These are phyloP conservation scores for Paraconiothyrium brasiliense DNA, from an alignment of 2,329 filamentous ascomycete species.

Conservation along the genomic window DNA sequence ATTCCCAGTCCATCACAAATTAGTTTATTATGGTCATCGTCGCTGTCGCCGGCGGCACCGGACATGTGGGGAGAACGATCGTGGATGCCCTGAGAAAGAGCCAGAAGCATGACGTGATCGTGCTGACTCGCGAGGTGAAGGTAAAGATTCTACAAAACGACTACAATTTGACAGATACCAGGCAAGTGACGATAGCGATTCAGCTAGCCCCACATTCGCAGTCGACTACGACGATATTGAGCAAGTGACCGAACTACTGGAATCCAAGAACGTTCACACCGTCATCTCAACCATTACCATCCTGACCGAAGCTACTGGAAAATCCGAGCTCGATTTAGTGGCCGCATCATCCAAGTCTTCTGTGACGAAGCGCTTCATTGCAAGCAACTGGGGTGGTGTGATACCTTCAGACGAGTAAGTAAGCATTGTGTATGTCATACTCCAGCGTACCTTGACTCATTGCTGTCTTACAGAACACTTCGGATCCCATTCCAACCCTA, in stretches of 20 bases:
- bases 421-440: background rate
- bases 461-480: background rate
- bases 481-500: background rate
- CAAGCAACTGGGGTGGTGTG: slow-evolving; percentile 26
- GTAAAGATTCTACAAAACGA: background rate
- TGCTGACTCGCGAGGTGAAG: slow-evolving; percentile 18
- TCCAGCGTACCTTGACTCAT: background rate
- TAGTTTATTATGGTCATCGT: slow-evolving; percentile 11
- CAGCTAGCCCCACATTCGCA: slow-evolving; percentile 11
- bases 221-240: slow-evolving; percentile 22
- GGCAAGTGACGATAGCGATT: slow-evolving; percentile 10
- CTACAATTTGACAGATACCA: slow-evolving; percentile 9
- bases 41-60: slow-evolving; percentile 32
- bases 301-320: slow-evolving; percentile 33
- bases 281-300: slow-evolving; percentile 31
- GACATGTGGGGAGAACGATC: slow-evolving; percentile 29
- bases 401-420: slow-evolving; percentile 25
- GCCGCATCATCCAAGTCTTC: slow-evolving; percentile 19
- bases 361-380: slow-evolving; percentile 28
- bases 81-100: slow-evolving; percentile 22
- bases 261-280: slow-evolving; percentile 21
- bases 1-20: background rate
- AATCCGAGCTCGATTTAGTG: slow-evolving; percentile 26
- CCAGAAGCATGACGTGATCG: slow-evolving; percentile 13
- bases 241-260: slow-evolving; percentile 15